A percentile compares a stretch with the other conserved stretches of the same genome.
phyloP scores from a whole-genome alignment of 306 rosid genomes.

The Rubus parviflorus region DNA sequence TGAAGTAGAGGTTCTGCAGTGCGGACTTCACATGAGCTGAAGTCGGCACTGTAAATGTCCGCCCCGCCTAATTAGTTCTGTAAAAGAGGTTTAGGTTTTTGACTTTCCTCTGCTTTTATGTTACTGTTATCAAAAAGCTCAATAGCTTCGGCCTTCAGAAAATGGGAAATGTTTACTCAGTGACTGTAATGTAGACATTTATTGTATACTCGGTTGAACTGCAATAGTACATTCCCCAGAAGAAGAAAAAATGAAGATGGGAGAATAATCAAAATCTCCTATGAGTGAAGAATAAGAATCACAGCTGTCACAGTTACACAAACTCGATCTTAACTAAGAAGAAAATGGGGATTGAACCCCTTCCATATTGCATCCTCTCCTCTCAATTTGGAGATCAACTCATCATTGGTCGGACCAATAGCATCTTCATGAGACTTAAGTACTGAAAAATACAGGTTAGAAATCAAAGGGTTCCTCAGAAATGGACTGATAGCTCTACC shows the following conservation, averaged over 20 bases:
- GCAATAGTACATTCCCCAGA: not conserved
- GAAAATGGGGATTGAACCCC: conserved; percentile 77
- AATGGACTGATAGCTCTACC: conserved; percentile 60
- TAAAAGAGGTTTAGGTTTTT: too few relatives aligned
- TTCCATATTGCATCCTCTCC: conserved; percentile 56
- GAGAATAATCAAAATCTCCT: conserved; percentile 21
- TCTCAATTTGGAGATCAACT: conserved; percentile 35
- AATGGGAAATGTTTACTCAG: too few relatives aligned
- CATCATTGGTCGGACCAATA: conserved; percentile 29
- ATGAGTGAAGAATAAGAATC: conserved; percentile 21
- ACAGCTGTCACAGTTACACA: conserved; percentile 27
- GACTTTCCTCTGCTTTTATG: too few relatives aligned
- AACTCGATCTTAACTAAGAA: conserved; percentile 48
- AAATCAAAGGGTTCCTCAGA: conserved; percentile 70
- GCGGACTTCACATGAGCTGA: too few relatives aligned
- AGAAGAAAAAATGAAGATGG: not conserved
- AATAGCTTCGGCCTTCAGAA: too few relatives aligned
- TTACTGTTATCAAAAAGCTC: too few relatives aligned
- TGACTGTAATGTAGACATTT: too few relatives aligned
- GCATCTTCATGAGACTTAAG: conserved; percentile 53
- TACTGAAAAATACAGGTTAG: conserved; percentile 60
- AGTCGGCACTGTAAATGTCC: too few relatives aligned
- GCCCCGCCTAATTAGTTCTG: too few relatives aligned
- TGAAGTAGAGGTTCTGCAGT: too few relatives aligned
- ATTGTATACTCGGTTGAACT: not conserved